Percentiles rank a stretch among this genome's conserved stretches.
Evolutionary conservation across 1,139 yeast genomes (phyloP).

Genomic region (Candida sp.): DNA sequence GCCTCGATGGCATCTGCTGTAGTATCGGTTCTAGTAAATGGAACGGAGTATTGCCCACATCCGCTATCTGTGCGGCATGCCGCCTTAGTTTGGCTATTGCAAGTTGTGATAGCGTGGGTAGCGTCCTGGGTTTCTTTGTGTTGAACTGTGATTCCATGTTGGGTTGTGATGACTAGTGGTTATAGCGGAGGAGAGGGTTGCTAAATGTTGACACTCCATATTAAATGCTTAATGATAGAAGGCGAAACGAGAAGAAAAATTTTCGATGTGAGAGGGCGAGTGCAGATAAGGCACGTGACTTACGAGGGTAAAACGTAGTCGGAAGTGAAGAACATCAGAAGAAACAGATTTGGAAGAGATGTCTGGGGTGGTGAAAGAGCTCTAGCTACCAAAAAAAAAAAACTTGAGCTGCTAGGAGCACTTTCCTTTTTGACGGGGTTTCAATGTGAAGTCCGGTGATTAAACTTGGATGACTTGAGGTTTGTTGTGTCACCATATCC

Average conservation of each 20-base stretch:
- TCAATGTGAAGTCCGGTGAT: too few species aligned
- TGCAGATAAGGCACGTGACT: neutral
- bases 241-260: neutral
- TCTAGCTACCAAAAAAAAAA: too few species aligned
- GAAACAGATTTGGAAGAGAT: too few species aligned
- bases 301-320: too few species aligned
- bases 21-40: slow-evolving; percentile 49
- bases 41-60: slow-evolving; percentile 54
- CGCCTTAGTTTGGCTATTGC: slow-evolving; percentile 11
- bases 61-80: slow-evolving; percentile 24
- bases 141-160: slow-evolving; percentile 56
- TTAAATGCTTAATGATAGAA: neutral
- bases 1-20: slow-evolving; percentile 48
- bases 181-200: neutral
- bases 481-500: too few species aligned
- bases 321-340: too few species aligned
- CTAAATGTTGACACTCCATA: too few species aligned
- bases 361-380: too few species aligned
- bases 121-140: slow-evolving; percentile 47
- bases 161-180: neutral
- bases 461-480: too few species aligned
- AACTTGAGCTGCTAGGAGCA: too few species aligned
- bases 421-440: too few species aligned
- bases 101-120: slow-evolving; percentile 15
- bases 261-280: neutral